Conservation (phyloP, 2,329 filamentous ascomycete species). For the Celoporthe dispersa region DNA sequence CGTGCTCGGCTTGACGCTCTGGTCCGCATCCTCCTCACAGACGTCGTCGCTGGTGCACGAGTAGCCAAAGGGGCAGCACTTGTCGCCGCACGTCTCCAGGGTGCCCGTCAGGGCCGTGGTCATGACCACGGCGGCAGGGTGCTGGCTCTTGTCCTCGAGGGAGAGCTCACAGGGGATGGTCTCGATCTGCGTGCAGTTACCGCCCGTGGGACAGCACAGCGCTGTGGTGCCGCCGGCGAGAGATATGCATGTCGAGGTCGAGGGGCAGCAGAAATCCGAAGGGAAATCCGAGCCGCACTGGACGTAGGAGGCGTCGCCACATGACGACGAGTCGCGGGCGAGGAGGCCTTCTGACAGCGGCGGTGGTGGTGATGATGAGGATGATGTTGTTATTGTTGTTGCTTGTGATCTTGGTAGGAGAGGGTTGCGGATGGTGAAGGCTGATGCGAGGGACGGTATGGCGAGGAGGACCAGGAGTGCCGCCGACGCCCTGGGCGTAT, state of each 20-base stretch:
- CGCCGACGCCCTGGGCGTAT: constrained; percentile 18
- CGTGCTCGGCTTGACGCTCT: constrained; percentile 42
- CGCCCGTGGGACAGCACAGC: constrained; percentile 69
- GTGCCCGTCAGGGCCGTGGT: constrained; percentile 63
- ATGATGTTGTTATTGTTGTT: neutral
- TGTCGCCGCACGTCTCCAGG: constrained; percentile 60
- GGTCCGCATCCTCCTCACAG: constrained; percentile 59
- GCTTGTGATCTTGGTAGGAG: neutral
- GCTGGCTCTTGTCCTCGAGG: constrained; percentile 61
- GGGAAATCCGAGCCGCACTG: constrained; percentile 62
- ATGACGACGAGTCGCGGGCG: constrained; percentile 25
- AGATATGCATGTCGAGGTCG: constrained; percentile 57
- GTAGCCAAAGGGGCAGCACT: constrained; percentile 78
- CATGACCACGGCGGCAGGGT: constrained; percentile 66
- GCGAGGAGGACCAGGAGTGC: constrained; percentile 23
- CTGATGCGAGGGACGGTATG: constrained; percentile 23
- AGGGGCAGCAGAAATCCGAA: constrained; percentile 68
- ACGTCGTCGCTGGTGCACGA: constrained; percentile 55
- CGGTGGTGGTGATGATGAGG: neutral
- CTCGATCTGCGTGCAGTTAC: constrained; percentile 63
- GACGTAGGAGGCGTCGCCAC: constrained; percentile 40
- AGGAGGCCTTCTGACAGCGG: constrained; percentile 20
- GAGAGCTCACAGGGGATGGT: constrained; percentile 67
- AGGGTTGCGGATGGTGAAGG: constrained; percentile 22
- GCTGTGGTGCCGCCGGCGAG: constrained; percentile 69